These are phyloP conservation scores for Rubia tinctorum DNA, from an alignment of 305 asterid genomes.

Conservation along the genomic window DNA sequence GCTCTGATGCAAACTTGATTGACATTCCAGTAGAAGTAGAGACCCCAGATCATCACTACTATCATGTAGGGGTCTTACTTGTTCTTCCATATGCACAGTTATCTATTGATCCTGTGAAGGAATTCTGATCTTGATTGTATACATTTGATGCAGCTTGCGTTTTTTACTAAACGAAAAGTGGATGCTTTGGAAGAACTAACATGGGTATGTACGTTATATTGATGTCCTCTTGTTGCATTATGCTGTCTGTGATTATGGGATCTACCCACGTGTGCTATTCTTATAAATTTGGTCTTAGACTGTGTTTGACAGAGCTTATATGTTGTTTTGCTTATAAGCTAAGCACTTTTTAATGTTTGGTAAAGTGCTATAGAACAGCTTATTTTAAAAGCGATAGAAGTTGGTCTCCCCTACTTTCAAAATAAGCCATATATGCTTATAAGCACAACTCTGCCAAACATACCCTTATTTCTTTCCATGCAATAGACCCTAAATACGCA, in stretches of 20 bases:
- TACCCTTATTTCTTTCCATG: neutral
- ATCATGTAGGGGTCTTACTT: constrained; percentile 51
- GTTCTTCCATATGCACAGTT: constrained; percentile 8
- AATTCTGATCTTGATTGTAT: neutral
- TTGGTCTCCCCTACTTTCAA: too few relatives aligned
- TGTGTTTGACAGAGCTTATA: too few relatives aligned
- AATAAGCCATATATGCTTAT: too few relatives aligned
- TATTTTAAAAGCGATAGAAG: too few relatives aligned
- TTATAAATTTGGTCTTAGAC: too few relatives aligned
- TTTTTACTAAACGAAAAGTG: constrained; percentile 73
- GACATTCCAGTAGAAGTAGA: constrained; percentile 92
- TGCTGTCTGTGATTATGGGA: neutral
- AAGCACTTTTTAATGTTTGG: too few relatives aligned
- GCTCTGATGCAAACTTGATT: constrained; percentile 77
- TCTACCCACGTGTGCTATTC: neutral
- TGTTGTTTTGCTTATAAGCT: too few relatives aligned
- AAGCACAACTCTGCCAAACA: too few relatives aligned
- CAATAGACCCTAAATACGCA: neutral
- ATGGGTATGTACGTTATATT: constrained; percentile 59
- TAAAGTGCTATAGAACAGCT: too few relatives aligned
- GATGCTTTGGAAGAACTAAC: constrained; percentile 85
- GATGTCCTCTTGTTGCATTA: neutral
- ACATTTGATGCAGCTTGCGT: constrained; percentile 55
- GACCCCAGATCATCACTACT: constrained; percentile 76
- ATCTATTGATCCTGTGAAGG: constrained; percentile 1